Base-by-base conservation (phyloP, 306 rosid genomes). In the Inga oerstediana region DNA sequence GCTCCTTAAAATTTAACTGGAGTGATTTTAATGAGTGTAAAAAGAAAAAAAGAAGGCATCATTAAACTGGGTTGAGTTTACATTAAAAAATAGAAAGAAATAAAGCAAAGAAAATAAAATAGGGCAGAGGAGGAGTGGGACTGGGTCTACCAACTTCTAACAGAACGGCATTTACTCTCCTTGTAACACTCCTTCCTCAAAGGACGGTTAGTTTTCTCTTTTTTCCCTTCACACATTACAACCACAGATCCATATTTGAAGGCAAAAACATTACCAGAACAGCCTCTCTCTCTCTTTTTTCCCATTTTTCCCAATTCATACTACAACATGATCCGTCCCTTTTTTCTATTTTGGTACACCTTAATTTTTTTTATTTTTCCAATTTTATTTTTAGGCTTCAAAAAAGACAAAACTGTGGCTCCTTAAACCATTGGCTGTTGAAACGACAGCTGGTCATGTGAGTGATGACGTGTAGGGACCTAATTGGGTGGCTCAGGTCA, bases 171-270 rank as follows among this genome's bases (percentile, higher is more conserved):
- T 90, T 87, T 86, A 82, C 87, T 88, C 54, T 66, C 87, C 72
- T 62, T 75, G 75, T 35, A 84, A 84, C 75, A 77, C 91, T 82
- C 87, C 90, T 20, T 85, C 78, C 88, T 72, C 94, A 64, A 74
- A 30, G 79, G 89, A 69, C 72, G 61, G 84, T 87, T 88, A 86
- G 87, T 85, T 85, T 59, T 32, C 56, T 45, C 72, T 39, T 64
- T 78, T 81, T 78, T 73, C 64, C 76, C 79, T 44, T 86, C 88
- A 58, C 80, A 84, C 79, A 27, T 72, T 80, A 86, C 85, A 86
- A 84, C 89, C 56, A 70, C 83, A 88, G 96, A 94, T 92, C 97
- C 98, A 88, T 69, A 83, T 45, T 91, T 87, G 37, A 84, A 84
- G 97, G 92, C 39, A 64, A 24, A 2, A 8, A 44, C 3, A 22